Base-by-base conservation (phyloP, 2,329 filamentous ascomycete genomes). In the Nakataea oryzae region DNA sequence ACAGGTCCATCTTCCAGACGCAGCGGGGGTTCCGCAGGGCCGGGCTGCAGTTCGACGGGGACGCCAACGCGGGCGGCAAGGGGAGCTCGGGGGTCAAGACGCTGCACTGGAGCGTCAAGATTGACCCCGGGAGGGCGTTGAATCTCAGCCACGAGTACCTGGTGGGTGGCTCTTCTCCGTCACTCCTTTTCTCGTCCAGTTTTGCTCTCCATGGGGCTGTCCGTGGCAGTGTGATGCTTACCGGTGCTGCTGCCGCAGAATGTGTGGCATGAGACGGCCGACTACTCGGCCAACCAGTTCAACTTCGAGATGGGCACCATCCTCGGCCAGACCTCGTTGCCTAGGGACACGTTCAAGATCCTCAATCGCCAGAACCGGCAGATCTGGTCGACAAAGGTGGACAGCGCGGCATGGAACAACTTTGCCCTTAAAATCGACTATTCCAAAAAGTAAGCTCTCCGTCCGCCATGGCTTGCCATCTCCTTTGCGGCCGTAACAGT, bases 341-440 rank as follows among this genome's bases (percentile, higher is more conserved):
- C 74, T 58, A 69, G 72, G 66, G 71, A 75, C 68, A 75, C 72
- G n/a, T 77, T 73, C 69, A 77, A 78, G 70, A 66, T 78, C 54
- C 68, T 77, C 24, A 70, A 76, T 68, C 71, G 76, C 1, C 65
- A 73, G 61, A 75, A 74, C 69, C 69, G 68, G 57, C 67, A 74
- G 67, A 68, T 78, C 54, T 78, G 74, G 74, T 74, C 72, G 29
- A 75, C 73, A 14, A 70, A 73, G 6, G 71, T 84, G 57, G 76
- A 79, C 54, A 67, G 70, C 30, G 73, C 70, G 41, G 74, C 75
- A 24, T 86, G 83, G 83, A 83, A 86, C 70, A 86, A 86, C 71
- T 86, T 86, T 74, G 84, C 81, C 26, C 67, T 85, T 50, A 81
- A 77, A 12, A 70, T 85, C 24, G 79, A 86, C 68, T 86, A 81